Base-by-base conservation (phyloP, 371 early-diverging fungal genomes). In the Rhizomucor pusillus region DNA sequence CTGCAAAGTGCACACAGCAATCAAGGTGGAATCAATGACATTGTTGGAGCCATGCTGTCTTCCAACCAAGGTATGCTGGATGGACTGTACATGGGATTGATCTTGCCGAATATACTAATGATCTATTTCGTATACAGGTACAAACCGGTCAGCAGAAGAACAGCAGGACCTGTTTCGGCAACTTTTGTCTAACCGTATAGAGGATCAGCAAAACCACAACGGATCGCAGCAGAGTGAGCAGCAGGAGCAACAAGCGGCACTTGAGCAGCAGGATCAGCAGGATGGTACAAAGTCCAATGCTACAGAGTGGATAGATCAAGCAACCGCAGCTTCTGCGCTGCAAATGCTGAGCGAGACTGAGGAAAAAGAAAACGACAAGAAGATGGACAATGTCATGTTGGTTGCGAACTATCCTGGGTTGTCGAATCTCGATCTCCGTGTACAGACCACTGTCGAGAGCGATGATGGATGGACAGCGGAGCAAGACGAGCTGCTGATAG, bases 381-480 rank as follows among this genome's bases (percentile, higher is more conserved):
- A 53, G 11, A 40, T 46, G 23, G 56, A 40, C 20, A 59, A 63
- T 46, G 59, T 54, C 40, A 62, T 71, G 63, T 36, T 71, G 10
- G 59, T 67, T 19, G 69, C 66, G n/a, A 62, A 60, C 16, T 66
- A 65, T 43, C 67, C 72, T 7, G 68, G 66, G 0, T 50, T 68
- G 3, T 29, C 29, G 7, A 29, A 29, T 7, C 3, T 29, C 29
- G 29, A 29, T 29, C 29, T 29, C 7, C 29, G 29, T 29, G 35
- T 56, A 2, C 44, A 47, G 20, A 52, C 50, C 12, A 47, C 52
- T 20, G 47, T 16, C 49, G 50, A 12, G 20, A 60, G 54, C 43
- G 70, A 68, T 39, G 69, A 70, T 24, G 53, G 54, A 12, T 69
- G 70, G 70, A 71, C 71, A 11, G 50, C 54, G 1, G 67, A 67